Evolutionary conservation across 2,329 filamentous ascomycete species (phyloP).

Genomic region (Alternaria angustiovoidea): DNA sequence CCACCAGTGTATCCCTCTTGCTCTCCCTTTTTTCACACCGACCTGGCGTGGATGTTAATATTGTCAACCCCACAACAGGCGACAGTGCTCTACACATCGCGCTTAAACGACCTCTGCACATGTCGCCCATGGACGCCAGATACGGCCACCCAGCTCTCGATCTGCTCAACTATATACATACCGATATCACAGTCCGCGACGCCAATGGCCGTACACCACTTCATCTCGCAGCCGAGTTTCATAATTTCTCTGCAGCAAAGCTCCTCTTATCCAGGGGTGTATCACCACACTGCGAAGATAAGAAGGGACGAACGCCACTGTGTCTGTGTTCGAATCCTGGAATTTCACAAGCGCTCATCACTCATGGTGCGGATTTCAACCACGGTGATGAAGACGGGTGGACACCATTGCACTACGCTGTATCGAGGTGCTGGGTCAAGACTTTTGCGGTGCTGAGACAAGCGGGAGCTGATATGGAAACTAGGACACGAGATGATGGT

Average conservation of each 20-base stretch:
- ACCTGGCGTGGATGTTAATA: constrained; percentile 28
- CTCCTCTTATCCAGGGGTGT: constrained; percentile 5
- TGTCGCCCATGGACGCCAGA: neutral
- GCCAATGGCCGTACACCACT: constrained; percentile 4
- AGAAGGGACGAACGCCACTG: constrained; percentile 4
- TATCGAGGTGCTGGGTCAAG: constrained; percentile 2
- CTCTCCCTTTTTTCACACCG: neutral
- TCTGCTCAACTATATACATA: constrained; percentile 15
- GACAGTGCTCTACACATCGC: constrained; percentile 28
- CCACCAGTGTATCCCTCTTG: constrained; percentile 18
- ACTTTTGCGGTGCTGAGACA: neutral
- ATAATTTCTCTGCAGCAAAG: neutral
- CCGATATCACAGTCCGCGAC: neutral
- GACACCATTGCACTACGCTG: constrained; percentile 6
- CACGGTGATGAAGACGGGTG: neutral
- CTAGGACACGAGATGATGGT: neutral
- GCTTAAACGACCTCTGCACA: constrained; percentile 14
- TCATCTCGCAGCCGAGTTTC: constrained; percentile 2
- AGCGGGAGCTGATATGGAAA: neutral
- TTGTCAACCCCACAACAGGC: constrained; percentile 6
- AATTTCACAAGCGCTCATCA: neutral
- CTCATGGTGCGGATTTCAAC: neutral
- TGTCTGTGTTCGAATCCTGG: neutral
- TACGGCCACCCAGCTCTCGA: constrained; percentile 15
- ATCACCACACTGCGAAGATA: neutral